Base-by-base conservation (phyloP, 1,284 basidiomycete genomes). In the Irpex rosettiformis region DNA sequence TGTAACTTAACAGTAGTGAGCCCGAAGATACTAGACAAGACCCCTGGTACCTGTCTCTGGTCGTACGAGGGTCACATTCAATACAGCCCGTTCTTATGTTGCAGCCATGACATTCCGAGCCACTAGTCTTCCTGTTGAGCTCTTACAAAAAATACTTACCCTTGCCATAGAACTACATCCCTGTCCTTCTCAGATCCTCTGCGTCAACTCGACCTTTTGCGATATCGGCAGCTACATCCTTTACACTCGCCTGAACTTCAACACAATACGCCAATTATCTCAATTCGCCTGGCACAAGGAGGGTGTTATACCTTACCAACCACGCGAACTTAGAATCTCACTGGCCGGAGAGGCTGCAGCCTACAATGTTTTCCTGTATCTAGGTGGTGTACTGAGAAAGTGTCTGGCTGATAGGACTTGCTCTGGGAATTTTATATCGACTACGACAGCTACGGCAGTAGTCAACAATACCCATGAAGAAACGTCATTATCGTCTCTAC, bases 171-270 rank as follows among this genome's bases (percentile, higher is more conserved):
- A 54, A 66, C 68, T 24, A 62, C 74, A 8, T 48, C 64, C 40
- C 2, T 59, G 67, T 48, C 61, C 62, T 4, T 21, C 21, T 18
- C 71, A 68, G 37, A 57, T 75, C 10, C 64, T 74, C 6, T 59
- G 64, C 30, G 67, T 72, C 30, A 68, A 69, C 60, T 63, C 62
- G 22, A 18, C 55, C 18, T 71, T 74, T 58, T 52, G 55, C 42
- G 59, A 63, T 27, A 57, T 71, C 18, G 67, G 68, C 16, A 56
- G 57, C 25, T 64, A 57, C 11, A 49, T 67, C 48, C 56, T 79
- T 24, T 71, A 76, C 62, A 60, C 68, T 8, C 63, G 71, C 29
- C 67, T 77, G 25, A 62, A 60, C 54, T 74, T 77, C 64, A 60
- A 55, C 16, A 69, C 70, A 16, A 60, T 72, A 22, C 54, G 58